Base-by-base conservation (phyloP, 768 basidiomycete species). In the Tricholoma hemisulphureum region DNA sequence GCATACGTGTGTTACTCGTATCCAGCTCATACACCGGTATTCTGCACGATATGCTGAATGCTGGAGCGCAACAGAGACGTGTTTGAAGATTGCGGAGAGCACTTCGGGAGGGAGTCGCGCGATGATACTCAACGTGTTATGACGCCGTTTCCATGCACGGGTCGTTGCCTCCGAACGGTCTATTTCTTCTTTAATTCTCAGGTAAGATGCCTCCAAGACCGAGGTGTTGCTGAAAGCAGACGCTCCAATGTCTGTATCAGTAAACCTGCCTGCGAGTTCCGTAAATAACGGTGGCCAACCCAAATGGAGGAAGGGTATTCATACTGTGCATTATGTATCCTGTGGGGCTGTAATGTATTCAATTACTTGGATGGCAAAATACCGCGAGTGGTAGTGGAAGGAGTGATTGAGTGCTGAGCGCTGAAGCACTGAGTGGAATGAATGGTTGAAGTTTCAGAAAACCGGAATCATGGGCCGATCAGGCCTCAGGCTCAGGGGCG, bases 41-140 rank as follows among this genome's bases (percentile, higher is more conserved):
- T n/a, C n/a, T n/a, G n/a, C n/a, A 26, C 9, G 23, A 10, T 18
- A 37, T 14, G 1, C 7, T n/a, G 35, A 37, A n/a, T 37, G 37
- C 9, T 39, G 18, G 18, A 8, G 24, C 4, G 23, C 46, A 16
- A 23, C 48, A 60, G 29, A 60, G 63, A 64, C 45, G 56, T 11
- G 23, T 52, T 64, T n/a, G 56, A 60, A 46, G 45, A 58, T 48
- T 21, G 8, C 26, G 55, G 62, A 34, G 51, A 63, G 53, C 23
- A 51, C 20, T 4, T 49, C 46, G 11, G 46, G 24, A 26, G 46
- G 46, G 8, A 49, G 46, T 24, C 46, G 46, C 13, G 23, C 5
- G 46, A 49, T 49, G 23, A 49, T 26, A 18, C 46, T 49, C 11
- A 49, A 26, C 23, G 46, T 26, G 29, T 49, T 49, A 9, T 31